These are phyloP conservation scores for Cordyceps pruinosa DNA, from an alignment of 2,329 filamentous ascomycete genomes.

Conservation along the genomic window DNA sequence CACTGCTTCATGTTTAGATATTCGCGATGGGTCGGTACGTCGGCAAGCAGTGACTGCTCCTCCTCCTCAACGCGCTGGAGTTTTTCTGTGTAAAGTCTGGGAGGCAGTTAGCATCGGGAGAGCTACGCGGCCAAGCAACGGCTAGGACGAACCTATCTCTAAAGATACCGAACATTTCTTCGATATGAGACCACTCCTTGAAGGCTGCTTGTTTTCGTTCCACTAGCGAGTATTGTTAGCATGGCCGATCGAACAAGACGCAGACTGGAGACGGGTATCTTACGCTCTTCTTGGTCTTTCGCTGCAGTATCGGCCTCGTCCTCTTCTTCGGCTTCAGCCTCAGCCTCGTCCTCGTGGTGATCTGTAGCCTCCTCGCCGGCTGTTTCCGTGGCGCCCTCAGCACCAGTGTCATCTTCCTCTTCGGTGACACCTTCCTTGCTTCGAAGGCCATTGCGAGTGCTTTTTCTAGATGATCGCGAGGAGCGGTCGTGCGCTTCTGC, in stretches of 20 bases:
- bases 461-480: slow-evolving; percentile 31
- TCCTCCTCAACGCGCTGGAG: slow-evolving; percentile 72
- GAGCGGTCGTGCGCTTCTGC: slow-evolving; percentile 27
- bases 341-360: slow-evolving; percentile 27
- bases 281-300: slow-evolving; percentile 60
- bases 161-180: slow-evolving; percentile 82
- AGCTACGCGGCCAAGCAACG: not conserved
- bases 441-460: slow-evolving; percentile 35
- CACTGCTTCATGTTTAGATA: slow-evolving; percentile 85
- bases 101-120: slow-evolving; percentile 20
- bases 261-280: slow-evolving; percentile 18
- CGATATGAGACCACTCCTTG: slow-evolving; percentile 71
- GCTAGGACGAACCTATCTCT: slow-evolving; percentile 61
- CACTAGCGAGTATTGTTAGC: slow-evolving; percentile 42
- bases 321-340: slow-evolving; percentile 42
- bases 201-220: slow-evolving; percentile 73
- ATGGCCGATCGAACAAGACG: slow-evolving; percentile 10
- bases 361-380: slow-evolving; percentile 28
- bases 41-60: slow-evolving; percentile 53
- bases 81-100: slow-evolving; percentile 79
- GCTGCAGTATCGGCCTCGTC: slow-evolving; percentile 50
- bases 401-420: slow-evolving; percentile 14
- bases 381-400: slow-evolving; percentile 19
- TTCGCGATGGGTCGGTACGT: slow-evolving; percentile 75
- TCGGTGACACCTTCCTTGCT: slow-evolving; percentile 26